These are phyloP conservation scores for Lasiosphaeris hirsuta DNA, from an alignment of 495 filamentous ascomycete species.

Conservation along the genomic window DNA sequence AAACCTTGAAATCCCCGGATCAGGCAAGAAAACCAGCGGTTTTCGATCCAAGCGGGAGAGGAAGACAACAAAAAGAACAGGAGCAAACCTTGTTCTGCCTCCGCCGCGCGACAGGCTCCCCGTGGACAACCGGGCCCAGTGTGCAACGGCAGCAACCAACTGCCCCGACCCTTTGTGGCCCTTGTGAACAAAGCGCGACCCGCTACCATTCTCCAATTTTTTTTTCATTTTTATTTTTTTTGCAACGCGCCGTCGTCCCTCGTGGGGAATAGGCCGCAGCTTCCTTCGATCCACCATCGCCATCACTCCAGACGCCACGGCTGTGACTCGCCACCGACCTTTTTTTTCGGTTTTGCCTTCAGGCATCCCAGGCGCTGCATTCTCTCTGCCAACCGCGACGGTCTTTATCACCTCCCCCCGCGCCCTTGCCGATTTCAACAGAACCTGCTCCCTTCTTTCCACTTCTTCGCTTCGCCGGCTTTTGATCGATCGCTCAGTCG, in stretches of 20 bases:
- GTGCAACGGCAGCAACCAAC: neutral
- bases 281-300: neutral
- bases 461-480: constrained; percentile 18
- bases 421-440: constrained; percentile 10
- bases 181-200: constrained; percentile 10
- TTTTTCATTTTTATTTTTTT: too few species aligned
- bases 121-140: neutral
- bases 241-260: constrained; percentile 5
- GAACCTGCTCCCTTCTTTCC: constrained; percentile 16
- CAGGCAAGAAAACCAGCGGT: constrained; percentile 12
- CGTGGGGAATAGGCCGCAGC: neutral
- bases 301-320: neutral
- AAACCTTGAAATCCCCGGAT: constrained; percentile 7
- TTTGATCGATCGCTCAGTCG: constrained; percentile 21
- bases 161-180: constrained; percentile 5
- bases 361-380: neutral
- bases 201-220: neutral
- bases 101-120: neutral
- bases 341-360: neutral
- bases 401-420: constrained; percentile 7
- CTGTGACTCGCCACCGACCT: constrained; percentile 15
- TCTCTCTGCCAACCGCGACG: neutral
- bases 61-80: constrained; percentile 1
- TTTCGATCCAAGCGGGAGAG: neutral
- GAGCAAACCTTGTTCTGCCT: neutral